Evolutionary conservation across 2,329 filamentous ascomycete species (phyloP), one percentile per base, ranked within the genome.

Genomic region (Botrytis porri): DNA sequence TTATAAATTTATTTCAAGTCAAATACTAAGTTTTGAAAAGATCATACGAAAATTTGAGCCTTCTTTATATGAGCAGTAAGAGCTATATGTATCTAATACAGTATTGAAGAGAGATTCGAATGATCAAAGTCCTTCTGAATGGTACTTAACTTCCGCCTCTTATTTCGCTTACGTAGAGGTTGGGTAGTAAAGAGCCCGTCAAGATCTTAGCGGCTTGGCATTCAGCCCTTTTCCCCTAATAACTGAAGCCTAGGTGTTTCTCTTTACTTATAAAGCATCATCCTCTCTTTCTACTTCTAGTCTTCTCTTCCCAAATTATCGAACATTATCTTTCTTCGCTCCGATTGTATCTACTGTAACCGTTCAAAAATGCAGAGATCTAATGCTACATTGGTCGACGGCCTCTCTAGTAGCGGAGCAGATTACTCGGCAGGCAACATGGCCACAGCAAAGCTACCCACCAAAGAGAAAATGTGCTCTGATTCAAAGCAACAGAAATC

Each of bases 261-360:
- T 51, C 6, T 51, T n/a, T 14, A 51, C 25, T 51, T 51, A 51
- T n/a, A 51, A n/a, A 51, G 48, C 1, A n/a, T n/a, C 48, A n/a
- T 51, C 1, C 1, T 25, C 12, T 25, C 25, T 14, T 51, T n/a
- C 25, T 10, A 6, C 4, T 12, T n/a, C 25, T n/a, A 51, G 48
- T 51, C 10, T 12, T 51, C 7, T 2, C 43, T 45, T 45, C 4
- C 14, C 43, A 22, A 3, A 8, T 45, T 6, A n/a, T 51, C 22
- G 25, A 51, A 51, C 0, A 51, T n/a, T 7, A 25, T 1, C 25
- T n/a, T 51, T n/a, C 5, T 14, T 2, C 4, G 0, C 25, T 51
- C 9, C 10, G 2, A 51, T 14, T n/a, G 48, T 51, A 12, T 14
- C 12, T 51, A 6, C 25, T 51, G 48, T 0, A n/a, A 14, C 20